These are phyloP conservation scores for Endocalyx cinctus DNA, from an alignment of 2,329 filamentous ascomycete species.

Conservation along the genomic window DNA sequence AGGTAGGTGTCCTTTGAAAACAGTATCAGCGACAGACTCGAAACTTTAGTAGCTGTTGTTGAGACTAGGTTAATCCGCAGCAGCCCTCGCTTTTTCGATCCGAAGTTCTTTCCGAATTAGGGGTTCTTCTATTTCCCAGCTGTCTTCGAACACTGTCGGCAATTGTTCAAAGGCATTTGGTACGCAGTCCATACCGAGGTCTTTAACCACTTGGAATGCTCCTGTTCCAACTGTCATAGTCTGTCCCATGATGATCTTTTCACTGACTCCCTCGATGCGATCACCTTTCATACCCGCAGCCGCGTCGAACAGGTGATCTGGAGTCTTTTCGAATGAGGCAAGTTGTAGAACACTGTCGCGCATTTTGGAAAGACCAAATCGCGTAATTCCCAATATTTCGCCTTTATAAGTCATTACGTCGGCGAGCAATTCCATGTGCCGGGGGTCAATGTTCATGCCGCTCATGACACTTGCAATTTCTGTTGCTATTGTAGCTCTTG, in stretches of 20 bases:
- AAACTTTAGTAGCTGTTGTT: too few relatives aligned
- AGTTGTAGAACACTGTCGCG: constrained; percentile 89
- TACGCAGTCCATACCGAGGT: constrained; percentile 63
- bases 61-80: too few relatives aligned
- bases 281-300: constrained; percentile 90
- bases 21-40: too few relatives aligned
- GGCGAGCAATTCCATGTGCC: constrained; percentile 94
- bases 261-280: constrained; percentile 85
- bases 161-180: constrained; percentile 53
- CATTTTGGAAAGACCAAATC: constrained; percentile 96
- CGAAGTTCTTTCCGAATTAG: too few relatives aligned
- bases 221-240: constrained; percentile 89
- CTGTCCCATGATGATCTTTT: constrained; percentile 98
- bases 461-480: constrained; percentile 90
- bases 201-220: constrained; percentile 81
- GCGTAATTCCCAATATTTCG: constrained; percentile 91
- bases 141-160: constrained; percentile 68
- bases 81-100: too few relatives aligned
- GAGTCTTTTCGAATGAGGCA: constrained; percentile 96
- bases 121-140: too few relatives aligned
- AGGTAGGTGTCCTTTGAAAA: too few relatives aligned
- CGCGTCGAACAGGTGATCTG: constrained; percentile 94
- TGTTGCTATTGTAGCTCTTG: constrained; percentile 78
- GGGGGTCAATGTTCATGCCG: constrained; percentile 91
- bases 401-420: constrained; percentile 99